Conservation (phyloP, 306 rosid genomes). For the Comarum palustre region DNA sequence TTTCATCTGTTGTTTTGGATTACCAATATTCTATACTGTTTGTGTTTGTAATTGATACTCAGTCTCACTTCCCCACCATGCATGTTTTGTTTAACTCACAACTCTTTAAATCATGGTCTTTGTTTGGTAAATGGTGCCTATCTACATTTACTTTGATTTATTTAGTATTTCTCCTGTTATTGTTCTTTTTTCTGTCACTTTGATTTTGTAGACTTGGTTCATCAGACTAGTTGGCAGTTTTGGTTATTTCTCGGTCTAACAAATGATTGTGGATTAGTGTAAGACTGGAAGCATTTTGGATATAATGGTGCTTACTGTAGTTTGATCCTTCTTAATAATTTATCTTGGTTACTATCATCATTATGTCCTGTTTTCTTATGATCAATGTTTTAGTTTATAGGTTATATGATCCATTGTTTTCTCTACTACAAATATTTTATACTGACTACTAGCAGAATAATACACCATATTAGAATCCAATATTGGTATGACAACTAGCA, state of each 20-base stretch:
- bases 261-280: not conserved
- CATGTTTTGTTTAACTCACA: not conserved
- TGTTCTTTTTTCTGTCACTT: not conserved
- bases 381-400: not conserved
- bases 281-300: not conserved
- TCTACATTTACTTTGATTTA: not conserved
- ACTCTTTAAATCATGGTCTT: not conserved
- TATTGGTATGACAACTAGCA: not conserved
- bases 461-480: not conserved
- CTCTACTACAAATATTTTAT: no score
- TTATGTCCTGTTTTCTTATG: not conserved
- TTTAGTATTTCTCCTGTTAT: not conserved
- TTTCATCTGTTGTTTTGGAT: not conserved
- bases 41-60: not conserved
- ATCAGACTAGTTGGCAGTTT: not conserved
- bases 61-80: not conserved
- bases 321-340: not conserved
- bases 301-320: not conserved
- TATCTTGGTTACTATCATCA: not conserved
- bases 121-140: not conserved
- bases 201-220: not conserved
- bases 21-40: not conserved
- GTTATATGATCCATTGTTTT: conserved; percentile 3
- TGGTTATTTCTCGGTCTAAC: not conserved
- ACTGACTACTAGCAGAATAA: not conserved